A percentile compares a stretch with the other conserved stretches of the same genome.
Conservation (phyloP, 2,329 filamentous ascomycete species). For the Epichloe sibirici region DNA sequence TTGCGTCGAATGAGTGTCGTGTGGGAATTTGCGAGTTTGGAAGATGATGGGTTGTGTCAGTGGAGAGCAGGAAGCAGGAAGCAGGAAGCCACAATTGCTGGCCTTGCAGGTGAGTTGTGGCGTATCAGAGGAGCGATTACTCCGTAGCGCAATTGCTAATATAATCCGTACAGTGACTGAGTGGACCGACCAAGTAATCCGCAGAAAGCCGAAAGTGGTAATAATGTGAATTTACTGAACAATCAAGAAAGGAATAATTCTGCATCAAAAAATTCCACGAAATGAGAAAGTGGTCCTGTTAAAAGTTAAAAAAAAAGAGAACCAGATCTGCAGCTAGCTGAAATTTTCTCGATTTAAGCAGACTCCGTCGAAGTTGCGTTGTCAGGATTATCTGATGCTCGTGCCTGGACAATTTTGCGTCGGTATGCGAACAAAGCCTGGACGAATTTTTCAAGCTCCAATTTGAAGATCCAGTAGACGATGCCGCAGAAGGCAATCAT, state of each 20-base stretch:
- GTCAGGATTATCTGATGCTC: neutral
- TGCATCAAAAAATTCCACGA: no score
- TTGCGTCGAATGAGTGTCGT: neutral
- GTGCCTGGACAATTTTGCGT: neutral
- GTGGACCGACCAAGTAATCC: neutral
- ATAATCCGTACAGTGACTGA: neutral
- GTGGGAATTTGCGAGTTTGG: neutral
- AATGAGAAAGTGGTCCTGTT: neutral
- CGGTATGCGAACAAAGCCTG: slow-evolving; percentile 13
- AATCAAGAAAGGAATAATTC: neutral
- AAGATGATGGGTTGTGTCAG: neutral
- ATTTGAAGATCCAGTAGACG: slow-evolving; percentile 19
- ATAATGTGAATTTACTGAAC: neutral
- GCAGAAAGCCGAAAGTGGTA: neutral
- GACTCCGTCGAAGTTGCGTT: neutral
- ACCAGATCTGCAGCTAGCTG: neutral
- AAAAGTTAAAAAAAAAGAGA: no score
- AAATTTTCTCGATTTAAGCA: neutral
- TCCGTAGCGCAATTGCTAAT: neutral
- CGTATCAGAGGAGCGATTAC: no score
- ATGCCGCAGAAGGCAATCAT: slow-evolving; percentile 18
- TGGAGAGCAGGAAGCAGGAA: neutral
- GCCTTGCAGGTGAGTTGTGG: neutral
- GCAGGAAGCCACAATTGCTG: no score
- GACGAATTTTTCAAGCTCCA: slow-evolving; percentile 18